Evolutionary conservation across 805 yeast genomes (phyloP).

Genomic region (Pichia phayaonensis): DNA sequence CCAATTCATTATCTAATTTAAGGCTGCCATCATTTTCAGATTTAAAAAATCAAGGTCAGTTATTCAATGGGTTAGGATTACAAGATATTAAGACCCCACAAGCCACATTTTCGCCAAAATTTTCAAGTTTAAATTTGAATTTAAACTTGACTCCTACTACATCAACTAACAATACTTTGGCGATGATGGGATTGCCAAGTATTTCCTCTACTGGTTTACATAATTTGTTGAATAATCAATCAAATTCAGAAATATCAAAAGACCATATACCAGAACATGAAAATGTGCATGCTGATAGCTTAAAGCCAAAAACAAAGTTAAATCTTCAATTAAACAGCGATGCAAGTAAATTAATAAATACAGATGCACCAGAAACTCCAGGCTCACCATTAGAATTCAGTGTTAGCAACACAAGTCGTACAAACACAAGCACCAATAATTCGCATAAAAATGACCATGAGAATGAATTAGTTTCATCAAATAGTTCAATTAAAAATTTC

Average conservation of each 20-base stretch:
- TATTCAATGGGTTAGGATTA: neutral
- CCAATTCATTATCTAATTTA: slow-evolving; percentile 4
- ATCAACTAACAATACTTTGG: neutral
- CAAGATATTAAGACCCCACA: slow-evolving; percentile 2
- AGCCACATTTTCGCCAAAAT: slow-evolving; percentile 5
- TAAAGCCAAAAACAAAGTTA: neutral
- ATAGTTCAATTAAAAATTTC: slow-evolving; percentile 19
- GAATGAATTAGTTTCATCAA: slow-evolving; percentile 11
- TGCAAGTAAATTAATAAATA: neutral
- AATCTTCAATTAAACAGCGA: neutral
- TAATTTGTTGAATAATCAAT: neutral
- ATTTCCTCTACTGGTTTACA: slow-evolving; percentile 4
- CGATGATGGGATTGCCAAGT: slow-evolving; percentile 1
- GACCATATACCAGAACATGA: neutral
- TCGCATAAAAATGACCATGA: neutral
- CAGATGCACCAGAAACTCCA: slow-evolving; percentile 4
- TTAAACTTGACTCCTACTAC: neutral
- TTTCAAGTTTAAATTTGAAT: neutral
- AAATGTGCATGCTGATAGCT: neutral
- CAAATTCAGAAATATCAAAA: neutral
- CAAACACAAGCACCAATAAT: neutral
- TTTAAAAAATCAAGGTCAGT: slow-evolving; percentile 3
- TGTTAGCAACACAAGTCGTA: slow-evolving; percentile 6
- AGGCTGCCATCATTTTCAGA: slow-evolving; percentile 13
- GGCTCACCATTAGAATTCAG: slow-evolving; percentile 12